phyloP scores from a whole-genome alignment of 306 rosid species.

The Cicer cuneatum region DNA sequence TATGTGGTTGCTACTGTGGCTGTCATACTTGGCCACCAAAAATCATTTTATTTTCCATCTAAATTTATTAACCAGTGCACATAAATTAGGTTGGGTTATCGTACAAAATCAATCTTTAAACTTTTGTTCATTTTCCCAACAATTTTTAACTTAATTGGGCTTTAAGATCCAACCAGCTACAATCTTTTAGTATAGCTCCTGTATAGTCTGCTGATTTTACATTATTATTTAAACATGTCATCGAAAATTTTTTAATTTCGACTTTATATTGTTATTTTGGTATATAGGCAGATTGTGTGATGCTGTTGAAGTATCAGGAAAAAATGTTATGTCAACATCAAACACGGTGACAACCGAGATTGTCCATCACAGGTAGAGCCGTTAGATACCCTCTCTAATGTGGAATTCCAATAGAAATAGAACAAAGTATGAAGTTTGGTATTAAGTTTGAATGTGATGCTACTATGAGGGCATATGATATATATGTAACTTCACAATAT shows the following conservation, averaged over 20 bases:
- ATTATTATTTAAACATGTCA: constrained; percentile 20
- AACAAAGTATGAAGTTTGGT: constrained; percentile 25
- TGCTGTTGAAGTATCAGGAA: constrained; percentile 92
- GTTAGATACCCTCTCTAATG: constrained; percentile 19
- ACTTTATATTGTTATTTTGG: constrained; percentile 21
- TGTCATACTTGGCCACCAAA: neutral
- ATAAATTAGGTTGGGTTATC: neutral
- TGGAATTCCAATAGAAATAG: neutral
- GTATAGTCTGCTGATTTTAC: constrained; percentile 8
- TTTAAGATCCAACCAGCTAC: constrained; percentile 12
- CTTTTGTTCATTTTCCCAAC: constrained; percentile 20
- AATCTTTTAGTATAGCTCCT: constrained; percentile 25
- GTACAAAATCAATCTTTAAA: neutral
- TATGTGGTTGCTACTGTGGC: constrained; percentile 18
- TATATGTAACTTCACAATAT: constrained; percentile 18
- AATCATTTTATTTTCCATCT: neutral
- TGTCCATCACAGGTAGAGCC: constrained; percentile 72
- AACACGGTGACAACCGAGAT: constrained; percentile 86
- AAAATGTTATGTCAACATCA: constrained; percentile 89
- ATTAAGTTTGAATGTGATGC: constrained; percentile 31
- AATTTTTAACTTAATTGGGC: constrained; percentile 16
- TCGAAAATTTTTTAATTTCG: neutral
- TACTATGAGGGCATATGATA: constrained; percentile 9
- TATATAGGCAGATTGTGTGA: constrained; percentile 82
- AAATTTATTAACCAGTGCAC: neutral